Evolutionary conservation across 192 early-diverging fungal genomes (phyloP), one percentile per base, ranked within the genome.

Genomic region (Mortierella claussenii): DNA sequence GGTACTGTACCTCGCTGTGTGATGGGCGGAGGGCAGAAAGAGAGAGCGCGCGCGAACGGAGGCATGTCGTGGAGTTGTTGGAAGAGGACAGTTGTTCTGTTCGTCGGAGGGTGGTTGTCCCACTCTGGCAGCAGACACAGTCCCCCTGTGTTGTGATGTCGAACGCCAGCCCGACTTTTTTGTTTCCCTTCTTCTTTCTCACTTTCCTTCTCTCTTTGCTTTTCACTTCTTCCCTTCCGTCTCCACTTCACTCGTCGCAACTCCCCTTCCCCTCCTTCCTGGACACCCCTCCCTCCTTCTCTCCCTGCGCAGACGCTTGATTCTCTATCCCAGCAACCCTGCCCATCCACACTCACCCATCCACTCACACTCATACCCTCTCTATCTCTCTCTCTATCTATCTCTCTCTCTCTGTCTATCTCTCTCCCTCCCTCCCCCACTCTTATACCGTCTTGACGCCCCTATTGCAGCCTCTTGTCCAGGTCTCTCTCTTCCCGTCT

Each of bases 151-250:
- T n/a, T n/a, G n/a, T n/a, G n/a, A n/a, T n/a, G n/a, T n/a, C n/a
- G n/a, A n/a, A n/a, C n/a, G n/a, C n/a, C n/a, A n/a, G n/a, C n/a
- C n/a, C 31, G 30, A 36, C 24, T 18, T 34, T 31, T 36, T n/a
- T n/a, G 2, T 36, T 53, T 21, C 27, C 23, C 17, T 33, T 31
- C 18, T 43, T 33, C 52, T 65, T 43, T 46, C 52, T 53, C 28
- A 32, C 30, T 55, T 46, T 54, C 42, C 2, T n/a, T 52, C 40
- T 53, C 27, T 44, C 24, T 13, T 34, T 23, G 31, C 18, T 20
- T 46, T 45, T 31, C 32, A 18, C 52, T 63, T 43, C 37, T 42
- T 65, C 42, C 33, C 28, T 65, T 23, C 42, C n/a, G 43, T 32
- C 40, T 45, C 52, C 23, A 23, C 20, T 26, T 24, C 30, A 18